phyloP scores from a whole-genome alignment of 139 green algal species.

The Micromonas commoda region DNA sequence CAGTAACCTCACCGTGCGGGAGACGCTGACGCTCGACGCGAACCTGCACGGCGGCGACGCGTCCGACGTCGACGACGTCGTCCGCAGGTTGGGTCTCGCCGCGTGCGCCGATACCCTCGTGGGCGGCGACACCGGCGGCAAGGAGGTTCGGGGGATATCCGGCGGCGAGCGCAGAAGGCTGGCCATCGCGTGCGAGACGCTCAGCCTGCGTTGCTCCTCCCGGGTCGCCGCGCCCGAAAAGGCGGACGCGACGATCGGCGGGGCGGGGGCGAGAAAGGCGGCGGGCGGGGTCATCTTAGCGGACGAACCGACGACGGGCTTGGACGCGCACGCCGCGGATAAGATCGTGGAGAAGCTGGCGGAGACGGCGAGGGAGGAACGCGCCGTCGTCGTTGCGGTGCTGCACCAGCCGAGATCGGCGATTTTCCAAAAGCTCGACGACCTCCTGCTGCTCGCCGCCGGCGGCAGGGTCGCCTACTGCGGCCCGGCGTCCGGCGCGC shows the following conservation, averaged over 20 bases:
- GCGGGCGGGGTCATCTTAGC: conserved; percentile 30
- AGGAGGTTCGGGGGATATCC: conserved; percentile 22
- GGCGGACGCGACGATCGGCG: conserved; percentile 52
- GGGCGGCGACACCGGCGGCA: conserved; percentile 27
- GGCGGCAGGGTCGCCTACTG: conserved; percentile 18
- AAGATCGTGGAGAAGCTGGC: conserved; percentile 53
- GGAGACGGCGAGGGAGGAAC: background rate
- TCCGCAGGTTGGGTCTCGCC: background rate
- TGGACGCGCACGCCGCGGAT: conserved; percentile 69
- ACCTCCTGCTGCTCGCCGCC: conserved; percentile 24
- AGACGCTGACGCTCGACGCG: conserved; percentile 71
- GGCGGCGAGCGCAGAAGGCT: conserved; percentile 81
- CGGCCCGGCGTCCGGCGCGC: background rate
- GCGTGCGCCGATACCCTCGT: conserved; percentile 27
- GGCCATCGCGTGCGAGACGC: conserved; percentile 76
- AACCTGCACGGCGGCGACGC: conserved; percentile 49
- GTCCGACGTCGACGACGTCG: background rate
- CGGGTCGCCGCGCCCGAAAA: background rate
- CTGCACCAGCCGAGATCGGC: conserved; percentile 26
- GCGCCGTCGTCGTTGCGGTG: conserved; percentile 14
- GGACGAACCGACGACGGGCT: conserved; percentile 83
- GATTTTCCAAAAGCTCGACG: conserved; percentile 25
- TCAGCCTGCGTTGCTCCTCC: conserved; percentile 39
- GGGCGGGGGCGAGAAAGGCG: conserved; percentile 26
- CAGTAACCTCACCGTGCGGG: conserved; percentile 61